Percentiles rank a stretch among this genome's conserved stretches.
These are phyloP conservation scores for Clausena lansium DNA, from an alignment of 345 rosid species.

Conservation along the genomic window DNA sequence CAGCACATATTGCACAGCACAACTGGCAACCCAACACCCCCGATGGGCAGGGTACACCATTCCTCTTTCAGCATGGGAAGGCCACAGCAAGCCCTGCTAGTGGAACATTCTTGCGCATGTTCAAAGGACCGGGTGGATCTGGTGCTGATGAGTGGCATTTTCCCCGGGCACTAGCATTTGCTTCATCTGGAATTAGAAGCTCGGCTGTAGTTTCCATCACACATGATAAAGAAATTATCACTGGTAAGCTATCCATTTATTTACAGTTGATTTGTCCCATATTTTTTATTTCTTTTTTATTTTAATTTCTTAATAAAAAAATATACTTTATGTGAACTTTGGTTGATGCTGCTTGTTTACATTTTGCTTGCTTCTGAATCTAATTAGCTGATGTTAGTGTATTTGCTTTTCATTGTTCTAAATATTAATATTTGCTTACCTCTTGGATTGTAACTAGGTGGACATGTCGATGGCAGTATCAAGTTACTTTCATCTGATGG, in stretches of 20 bases:
- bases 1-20: constrained; percentile 86
- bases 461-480: constrained; percentile 90
- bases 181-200: constrained; percentile 79
- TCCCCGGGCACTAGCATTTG: constrained; percentile 92
- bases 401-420: constrained; percentile 3
- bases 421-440: neutral
- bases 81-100: constrained; percentile 57
- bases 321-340: neutral
- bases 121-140: constrained; percentile 69
- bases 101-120: constrained; percentile 85
- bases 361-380: neutral
- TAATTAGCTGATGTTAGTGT: neutral
- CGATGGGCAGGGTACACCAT: constrained; percentile 91
- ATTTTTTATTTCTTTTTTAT: neutral
- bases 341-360: neutral
- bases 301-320: neutral
- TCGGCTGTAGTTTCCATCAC: constrained; percentile 80
- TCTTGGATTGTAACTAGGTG: constrained; percentile 50
- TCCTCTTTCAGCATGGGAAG: constrained; percentile 90
- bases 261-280: neutral
- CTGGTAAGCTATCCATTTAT: constrained; percentile 49
- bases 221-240: constrained; percentile 73
- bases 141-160: constrained; percentile 70
- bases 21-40: constrained; percentile 99
- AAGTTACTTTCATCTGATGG: constrained; percentile 84